These are phyloP conservation scores for Coemansia guatemalensis DNA, from an alignment of 192 early-diverging fungal species.

Conservation along the genomic window DNA sequence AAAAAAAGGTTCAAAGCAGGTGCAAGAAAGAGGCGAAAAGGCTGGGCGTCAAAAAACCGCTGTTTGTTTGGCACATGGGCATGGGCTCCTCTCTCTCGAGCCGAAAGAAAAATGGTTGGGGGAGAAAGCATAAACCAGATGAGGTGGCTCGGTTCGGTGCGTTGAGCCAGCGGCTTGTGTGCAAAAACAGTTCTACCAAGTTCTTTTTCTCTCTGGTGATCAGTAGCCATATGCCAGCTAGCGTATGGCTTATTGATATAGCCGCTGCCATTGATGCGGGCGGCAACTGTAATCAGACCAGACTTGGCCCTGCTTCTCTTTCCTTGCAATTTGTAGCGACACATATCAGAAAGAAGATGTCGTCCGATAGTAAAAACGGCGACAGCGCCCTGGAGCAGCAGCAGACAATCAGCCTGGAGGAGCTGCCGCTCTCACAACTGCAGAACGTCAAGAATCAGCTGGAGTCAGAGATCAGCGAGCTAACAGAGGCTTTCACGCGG, in stretches of 20 bases:
- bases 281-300: neutral
- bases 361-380: conserved; percentile 1
- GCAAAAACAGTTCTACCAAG: neutral
- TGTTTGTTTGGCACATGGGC: conserved; percentile 6
- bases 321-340: neutral
- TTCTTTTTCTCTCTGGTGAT: conserved; percentile 10
- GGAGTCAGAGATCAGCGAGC: conserved; percentile 87
- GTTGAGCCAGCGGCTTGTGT: neutral
- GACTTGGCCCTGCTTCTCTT: neutral
- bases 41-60: conserved; percentile 8
- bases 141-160: too few species aligned
- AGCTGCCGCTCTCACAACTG: conserved; percentile 82
- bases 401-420: conserved; percentile 71
- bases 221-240: too few species aligned
- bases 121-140: neutral
- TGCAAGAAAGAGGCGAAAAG: conserved; percentile 14
- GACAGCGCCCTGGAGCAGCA: conserved; percentile 4
- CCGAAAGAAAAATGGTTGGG: conserved; percentile 10
- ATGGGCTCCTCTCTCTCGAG: neutral
- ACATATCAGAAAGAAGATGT: conserved; percentile 6
- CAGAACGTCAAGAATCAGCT: conserved; percentile 78
- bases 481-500: conserved; percentile 81
- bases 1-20: conserved; percentile 14
- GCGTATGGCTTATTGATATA: too few species aligned
- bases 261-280: too few species aligned